A percentile compares a stretch with the other conserved stretches of the same genome.
Evolutionary conservation across 805 yeast species (phyloP).

Genomic region (Metschnikowia similis): DNA sequence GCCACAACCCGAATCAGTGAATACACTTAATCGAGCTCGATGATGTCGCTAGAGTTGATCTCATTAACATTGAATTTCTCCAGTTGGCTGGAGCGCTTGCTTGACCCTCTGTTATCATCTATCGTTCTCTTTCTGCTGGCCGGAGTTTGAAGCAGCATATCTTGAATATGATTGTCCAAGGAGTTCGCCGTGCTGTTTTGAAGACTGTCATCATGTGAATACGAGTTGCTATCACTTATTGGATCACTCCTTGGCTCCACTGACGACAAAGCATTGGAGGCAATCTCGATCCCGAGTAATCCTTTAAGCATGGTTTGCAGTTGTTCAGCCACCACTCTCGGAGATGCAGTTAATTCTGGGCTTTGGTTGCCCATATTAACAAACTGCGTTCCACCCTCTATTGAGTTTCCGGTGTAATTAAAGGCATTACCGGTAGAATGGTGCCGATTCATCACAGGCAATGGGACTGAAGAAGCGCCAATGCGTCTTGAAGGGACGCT

Average conservation of each 20-base stretch:
- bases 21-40: slow-evolving; percentile 12
- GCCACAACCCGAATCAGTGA: not conserved
- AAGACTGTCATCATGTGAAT: not conserved
- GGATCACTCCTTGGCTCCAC: not conserved
- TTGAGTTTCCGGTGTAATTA: not conserved
- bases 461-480: not conserved
- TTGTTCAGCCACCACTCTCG: not conserved
- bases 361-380: not conserved
- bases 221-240: not conserved
- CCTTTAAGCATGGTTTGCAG: slow-evolving; percentile 7
- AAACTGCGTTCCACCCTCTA: not conserved
- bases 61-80: slow-evolving; percentile 9
- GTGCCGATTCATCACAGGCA: not conserved
- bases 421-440: not conserved
- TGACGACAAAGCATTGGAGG: not conserved
- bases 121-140: slow-evolving; percentile 10
- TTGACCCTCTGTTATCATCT: slow-evolving; percentile 3
- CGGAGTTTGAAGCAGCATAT: slow-evolving; percentile 12
- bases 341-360: not conserved
- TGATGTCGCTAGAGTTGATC: slow-evolving; percentile 11
- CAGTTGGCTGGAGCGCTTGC: slow-evolving; percentile 10
- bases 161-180: slow-evolving; percentile 7
- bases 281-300: slow-evolving; percentile 4
- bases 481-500: not conserved
- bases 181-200: slow-evolving; percentile 2